Conservation (phyloP, 176 grass and related monocot species). For the Rhipidocladum racemiflorum region DNA sequence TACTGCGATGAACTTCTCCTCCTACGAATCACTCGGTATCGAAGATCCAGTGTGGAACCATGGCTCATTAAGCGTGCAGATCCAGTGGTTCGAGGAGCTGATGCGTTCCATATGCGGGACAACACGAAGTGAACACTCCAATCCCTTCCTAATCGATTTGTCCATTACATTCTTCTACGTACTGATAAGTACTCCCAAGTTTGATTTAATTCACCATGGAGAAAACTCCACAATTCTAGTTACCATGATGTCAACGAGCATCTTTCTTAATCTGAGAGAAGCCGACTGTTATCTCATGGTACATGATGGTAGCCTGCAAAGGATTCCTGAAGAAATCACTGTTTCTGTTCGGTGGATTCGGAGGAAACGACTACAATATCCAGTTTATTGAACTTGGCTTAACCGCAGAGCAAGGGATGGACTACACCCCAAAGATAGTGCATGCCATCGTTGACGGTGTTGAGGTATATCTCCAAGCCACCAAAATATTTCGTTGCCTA, state of each 20-base stretch:
- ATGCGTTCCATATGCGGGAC: slow-evolving; percentile 43
- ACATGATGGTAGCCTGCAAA: slow-evolving; percentile 50
- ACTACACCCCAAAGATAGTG: slow-evolving; percentile 23
- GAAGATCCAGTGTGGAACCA: slow-evolving; percentile 28
- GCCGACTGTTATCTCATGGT: too few relatives aligned
- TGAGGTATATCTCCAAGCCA: slow-evolving; percentile 2
- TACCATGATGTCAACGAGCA: neutral
- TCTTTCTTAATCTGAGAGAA: neutral
- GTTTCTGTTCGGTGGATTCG: slow-evolving; percentile 46
- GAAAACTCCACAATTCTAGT: too few relatives aligned
- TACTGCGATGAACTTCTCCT: slow-evolving; percentile 40
- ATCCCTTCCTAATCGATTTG: neutral
- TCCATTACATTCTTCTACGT: neutral
- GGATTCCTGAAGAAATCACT: slow-evolving; percentile 25
- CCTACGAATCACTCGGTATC: slow-evolving; percentile 24
- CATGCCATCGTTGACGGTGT: slow-evolving; percentile 23
- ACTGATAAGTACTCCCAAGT: neutral
- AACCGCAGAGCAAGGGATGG: neutral
- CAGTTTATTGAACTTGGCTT: slow-evolving; percentile 18
- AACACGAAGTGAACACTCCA: neutral
- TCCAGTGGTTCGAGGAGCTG: slow-evolving; percentile 43
- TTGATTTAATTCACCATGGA: neutral
- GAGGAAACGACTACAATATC: slow-evolving; percentile 56
- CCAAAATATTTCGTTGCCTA: neutral
- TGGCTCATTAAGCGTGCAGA: slow-evolving; percentile 31